These are phyloP conservation scores for Rhododendron simsii DNA, from an alignment of 148 eudicot species.

Conservation along the genomic window DNA sequence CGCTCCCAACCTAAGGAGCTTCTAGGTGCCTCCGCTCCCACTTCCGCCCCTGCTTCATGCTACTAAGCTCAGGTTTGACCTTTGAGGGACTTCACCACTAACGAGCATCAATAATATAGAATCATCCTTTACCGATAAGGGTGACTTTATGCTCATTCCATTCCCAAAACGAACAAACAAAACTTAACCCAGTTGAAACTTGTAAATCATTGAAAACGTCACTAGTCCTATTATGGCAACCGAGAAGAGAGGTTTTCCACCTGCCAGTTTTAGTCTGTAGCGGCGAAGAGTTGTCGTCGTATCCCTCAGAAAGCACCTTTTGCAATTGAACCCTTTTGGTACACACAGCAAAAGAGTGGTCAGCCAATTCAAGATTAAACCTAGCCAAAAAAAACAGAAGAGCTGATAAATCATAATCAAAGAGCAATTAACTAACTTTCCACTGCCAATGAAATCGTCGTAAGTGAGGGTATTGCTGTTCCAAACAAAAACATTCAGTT, in stretches of 20 bases:
- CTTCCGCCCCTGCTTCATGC: too few relatives aligned
- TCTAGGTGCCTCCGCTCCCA: too few relatives aligned
- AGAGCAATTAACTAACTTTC: conserved; percentile 49
- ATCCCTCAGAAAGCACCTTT: conserved; percentile 70
- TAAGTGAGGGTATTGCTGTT: conserved; percentile 78
- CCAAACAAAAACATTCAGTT: conserved; percentile 64
- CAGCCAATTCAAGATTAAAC: background rate
- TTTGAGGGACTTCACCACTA: too few relatives aligned
- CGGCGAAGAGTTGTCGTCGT: conserved; percentile 77
- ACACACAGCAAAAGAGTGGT: conserved; percentile 2
- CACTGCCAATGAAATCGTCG: conserved; percentile 87
- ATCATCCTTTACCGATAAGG: background rate
- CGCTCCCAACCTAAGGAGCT: too few relatives aligned
- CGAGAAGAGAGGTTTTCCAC: conserved; percentile 22
- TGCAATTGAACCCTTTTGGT: conserved; percentile 57
- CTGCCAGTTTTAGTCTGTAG: conserved; percentile 81
- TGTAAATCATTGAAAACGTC: background rate
- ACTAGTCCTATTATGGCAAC: background rate
- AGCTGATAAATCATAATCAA: background rate
- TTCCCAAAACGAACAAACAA: background rate
- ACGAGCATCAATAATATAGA: background rate
- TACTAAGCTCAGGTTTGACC: too few relatives aligned
- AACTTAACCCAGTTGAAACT: background rate
- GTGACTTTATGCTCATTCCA: background rate
- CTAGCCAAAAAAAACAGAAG: background rate